Base-by-base conservation (phyloP, 257 asterid species). In the Solanum boliviense region DNA sequence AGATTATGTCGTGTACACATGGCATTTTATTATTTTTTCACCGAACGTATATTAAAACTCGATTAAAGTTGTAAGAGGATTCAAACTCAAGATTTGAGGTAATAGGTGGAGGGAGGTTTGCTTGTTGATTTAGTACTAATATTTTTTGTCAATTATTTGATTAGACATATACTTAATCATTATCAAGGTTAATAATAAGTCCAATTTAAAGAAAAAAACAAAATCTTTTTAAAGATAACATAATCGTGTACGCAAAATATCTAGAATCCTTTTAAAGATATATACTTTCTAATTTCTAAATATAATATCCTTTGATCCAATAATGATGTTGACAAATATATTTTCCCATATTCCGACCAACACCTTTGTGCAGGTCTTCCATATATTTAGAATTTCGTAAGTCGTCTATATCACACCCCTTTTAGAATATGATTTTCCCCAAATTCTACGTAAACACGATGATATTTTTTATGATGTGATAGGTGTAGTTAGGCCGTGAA, bases 1-100 rank as follows among this genome's bases (percentile, higher is more conserved):
- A 83, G 25, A 44, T 71, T 72, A 62, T 13, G 78, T 76, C 86
- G 62, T 79, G 62, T 79, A 34, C 84, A 68, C 84, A 32, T 67
- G 84, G 71, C 71, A 62, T 9, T 23, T 23, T 9, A 23, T 60
- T 60, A 8, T 23, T 25, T 4, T 23, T n/a, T 4, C 2, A 0
- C 2, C 8, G 1, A 62, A 9, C 2, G 12, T 60, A 11, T 65
- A 65, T 11, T 65, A 5, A 25, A 65, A 65, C 1, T 65, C 27
- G 16, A 84, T 1, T 4, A 38, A 4, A 20, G 13, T 9, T 58
- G 0, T 4, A 4, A 0, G 20, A 56, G 20, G 4, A 16, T 7
- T 56, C 10, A 0, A 56, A 56, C 4, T 18, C 65, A 9, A 56
- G 5, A 56, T 23, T 56, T 18, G n/a, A 18, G n/a, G 65, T 56